Conservation (phyloP, 2,329 filamentous ascomycete genomes). For the Laburnicola sp. region DNA sequence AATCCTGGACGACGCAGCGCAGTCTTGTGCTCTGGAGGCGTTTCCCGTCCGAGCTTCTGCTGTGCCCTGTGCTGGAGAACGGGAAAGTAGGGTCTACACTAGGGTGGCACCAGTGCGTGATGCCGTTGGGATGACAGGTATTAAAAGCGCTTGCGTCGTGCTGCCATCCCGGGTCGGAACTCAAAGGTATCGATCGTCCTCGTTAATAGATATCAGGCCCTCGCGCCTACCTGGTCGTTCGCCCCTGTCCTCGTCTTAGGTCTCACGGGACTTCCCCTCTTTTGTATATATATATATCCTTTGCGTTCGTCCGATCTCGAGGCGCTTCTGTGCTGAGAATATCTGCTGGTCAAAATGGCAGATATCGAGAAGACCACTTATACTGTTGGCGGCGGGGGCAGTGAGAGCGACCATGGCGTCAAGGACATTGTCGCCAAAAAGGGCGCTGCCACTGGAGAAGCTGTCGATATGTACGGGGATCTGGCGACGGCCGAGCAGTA, state of each 20-base stretch:
- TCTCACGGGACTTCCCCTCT: conserved; percentile 2
- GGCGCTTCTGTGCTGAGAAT: not conserved
- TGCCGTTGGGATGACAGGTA: conserved; percentile 18
- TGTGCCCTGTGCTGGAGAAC: conserved; percentile 18
- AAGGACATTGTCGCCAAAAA: conserved; percentile 30
- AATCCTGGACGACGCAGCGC: conserved; percentile 15
- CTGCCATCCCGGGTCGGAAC: conserved; percentile 15
- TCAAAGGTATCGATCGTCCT: conserved; percentile 22
- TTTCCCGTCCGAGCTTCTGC: conserved; percentile 24
- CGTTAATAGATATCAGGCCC: conserved; percentile 22
- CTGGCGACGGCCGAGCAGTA: conserved; percentile 55
- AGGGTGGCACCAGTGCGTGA: conserved; percentile 21
- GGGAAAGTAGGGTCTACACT: conserved; percentile 10
- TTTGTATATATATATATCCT: conserved; percentile 2
- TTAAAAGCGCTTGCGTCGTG: conserved; percentile 32
- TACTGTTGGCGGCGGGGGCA: conserved; percentile 18
- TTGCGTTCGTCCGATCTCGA: not conserved
- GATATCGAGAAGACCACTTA: conserved; percentile 33
- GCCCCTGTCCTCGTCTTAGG: conserved; percentile 8
- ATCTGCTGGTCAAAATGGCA: conserved; percentile 24
- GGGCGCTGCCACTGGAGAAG: conserved; percentile 47
- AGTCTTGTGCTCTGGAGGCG: too few relatives aligned
- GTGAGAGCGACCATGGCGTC: conserved; percentile 25
- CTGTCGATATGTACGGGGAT: conserved; percentile 57
- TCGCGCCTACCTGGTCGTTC: conserved; percentile 16